Percentiles rank a stretch among this genome's conserved stretches.
These are phyloP conservation scores for Solanum verrucosum DNA, from an alignment of 257 asterid species.

Conservation along the genomic window DNA sequence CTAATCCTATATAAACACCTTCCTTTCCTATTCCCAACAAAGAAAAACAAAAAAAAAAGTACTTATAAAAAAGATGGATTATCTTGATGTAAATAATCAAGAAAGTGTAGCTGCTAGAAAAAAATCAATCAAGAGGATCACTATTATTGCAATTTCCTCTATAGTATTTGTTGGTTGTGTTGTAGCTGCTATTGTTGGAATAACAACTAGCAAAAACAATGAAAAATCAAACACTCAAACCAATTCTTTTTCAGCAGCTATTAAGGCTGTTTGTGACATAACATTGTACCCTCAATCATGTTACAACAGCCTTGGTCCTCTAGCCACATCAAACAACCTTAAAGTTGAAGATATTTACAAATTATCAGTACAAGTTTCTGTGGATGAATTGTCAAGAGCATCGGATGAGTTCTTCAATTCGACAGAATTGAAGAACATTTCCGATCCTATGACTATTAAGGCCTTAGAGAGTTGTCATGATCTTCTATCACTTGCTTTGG, in stretches of 20 bases:
- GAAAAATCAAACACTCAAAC: neutral
- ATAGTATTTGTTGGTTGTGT: constrained; percentile 4
- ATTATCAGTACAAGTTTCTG: constrained; percentile 32
- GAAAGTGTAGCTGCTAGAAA: neutral
- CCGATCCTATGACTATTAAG: constrained; percentile 15
- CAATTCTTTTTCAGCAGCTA: neutral
- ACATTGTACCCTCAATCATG: constrained; percentile 37
- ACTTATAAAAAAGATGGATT: neutral
- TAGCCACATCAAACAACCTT: constrained; percentile 15
- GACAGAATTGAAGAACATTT: constrained; percentile 4
- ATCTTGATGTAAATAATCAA: neutral
- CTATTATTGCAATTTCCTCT: neutral
- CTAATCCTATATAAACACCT: neutral
- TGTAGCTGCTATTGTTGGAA: constrained; percentile 10
- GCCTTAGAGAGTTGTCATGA: constrained; percentile 33
- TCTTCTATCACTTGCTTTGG: constrained; percentile 26
- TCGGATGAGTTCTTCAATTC: neutral
- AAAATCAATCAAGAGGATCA: neutral
- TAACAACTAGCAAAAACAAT: neutral
- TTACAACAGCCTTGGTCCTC: constrained; percentile 22
- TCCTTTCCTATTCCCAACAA: neutral
- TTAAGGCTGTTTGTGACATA: constrained; percentile 23
- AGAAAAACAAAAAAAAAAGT: neutral
- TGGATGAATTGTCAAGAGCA: constrained; percentile 22
- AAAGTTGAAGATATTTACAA: constrained; percentile 29